A percentile compares a stretch with the other conserved stretches of the same genome.
Evolutionary conservation across 257 asterid genomes (phyloP).

Genomic region (Echites panduratus): DNA sequence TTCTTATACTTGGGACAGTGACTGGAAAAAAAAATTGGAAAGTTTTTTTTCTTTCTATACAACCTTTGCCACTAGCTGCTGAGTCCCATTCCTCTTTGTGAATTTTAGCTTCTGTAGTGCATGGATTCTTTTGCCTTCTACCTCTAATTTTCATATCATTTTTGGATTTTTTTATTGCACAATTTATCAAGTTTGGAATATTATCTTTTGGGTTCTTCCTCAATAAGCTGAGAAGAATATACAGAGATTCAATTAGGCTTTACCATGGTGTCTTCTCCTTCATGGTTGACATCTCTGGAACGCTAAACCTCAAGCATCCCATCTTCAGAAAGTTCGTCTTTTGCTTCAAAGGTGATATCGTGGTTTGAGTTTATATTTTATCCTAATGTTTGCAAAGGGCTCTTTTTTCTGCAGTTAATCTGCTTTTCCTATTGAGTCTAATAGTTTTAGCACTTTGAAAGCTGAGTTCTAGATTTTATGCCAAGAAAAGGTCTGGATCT

Average conservation of each 20-base stretch:
- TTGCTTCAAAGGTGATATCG: slow-evolving; percentile 6
- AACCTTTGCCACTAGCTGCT: no score
- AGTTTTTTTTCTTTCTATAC: no score
- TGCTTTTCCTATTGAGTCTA: slow-evolving; percentile 32
- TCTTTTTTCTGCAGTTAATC: slow-evolving; percentile 31
- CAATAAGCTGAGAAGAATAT: slow-evolving; percentile 13
- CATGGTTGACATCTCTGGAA: slow-evolving; percentile 40
- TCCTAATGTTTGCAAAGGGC: slow-evolving; percentile 53
- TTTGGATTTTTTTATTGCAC: no score
- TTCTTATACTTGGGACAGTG: no score
- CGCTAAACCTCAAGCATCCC: slow-evolving; percentile 36
- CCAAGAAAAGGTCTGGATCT: slow-evolving; percentile 9
- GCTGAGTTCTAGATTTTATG: slow-evolving; percentile 20
- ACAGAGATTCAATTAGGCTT: slow-evolving; percentile 1
- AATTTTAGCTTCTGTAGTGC: neutral
- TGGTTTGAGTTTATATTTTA: slow-evolving; percentile 45
- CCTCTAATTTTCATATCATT: no score
- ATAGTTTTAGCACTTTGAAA: slow-evolving; percentile 24
- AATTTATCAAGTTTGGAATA: no score
- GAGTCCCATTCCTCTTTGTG: no score
- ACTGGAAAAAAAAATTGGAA: no score
- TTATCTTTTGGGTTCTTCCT: neutral
- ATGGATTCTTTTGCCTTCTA: neutral
- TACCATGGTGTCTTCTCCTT: slow-evolving; percentile 24
- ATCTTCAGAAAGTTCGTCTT: slow-evolving; percentile 21